phyloP scores from a whole-genome alignment of 2,329 filamentous ascomycete genomes.

The Helicocarpus griseus region DNA sequence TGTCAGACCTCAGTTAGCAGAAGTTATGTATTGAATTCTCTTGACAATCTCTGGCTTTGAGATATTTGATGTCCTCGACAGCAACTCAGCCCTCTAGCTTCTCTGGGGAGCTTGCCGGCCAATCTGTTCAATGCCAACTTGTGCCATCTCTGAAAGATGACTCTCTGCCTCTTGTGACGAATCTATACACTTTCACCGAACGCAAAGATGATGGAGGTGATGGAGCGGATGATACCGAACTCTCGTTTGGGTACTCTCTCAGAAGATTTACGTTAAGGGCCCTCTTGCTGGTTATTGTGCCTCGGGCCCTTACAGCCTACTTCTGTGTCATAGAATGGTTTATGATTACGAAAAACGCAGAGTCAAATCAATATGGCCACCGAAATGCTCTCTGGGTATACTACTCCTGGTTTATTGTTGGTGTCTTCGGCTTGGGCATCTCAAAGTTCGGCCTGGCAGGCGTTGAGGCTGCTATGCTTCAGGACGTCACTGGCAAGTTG shows the following conservation, averaged over 20 bases:
- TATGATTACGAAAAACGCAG: background rate
- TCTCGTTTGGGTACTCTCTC: background rate
- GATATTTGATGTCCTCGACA: too few species aligned
- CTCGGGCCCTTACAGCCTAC: background rate
- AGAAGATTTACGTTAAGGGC: background rate
- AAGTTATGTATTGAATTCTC: too few species aligned
- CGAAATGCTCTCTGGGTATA: constrained; percentile 4
- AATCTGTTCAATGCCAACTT: background rate
- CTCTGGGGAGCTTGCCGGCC: background rate
- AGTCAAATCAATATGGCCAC: constrained; percentile 1
- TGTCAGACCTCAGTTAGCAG: too few species aligned
- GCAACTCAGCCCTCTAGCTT: too few species aligned
- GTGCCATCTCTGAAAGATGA: background rate
- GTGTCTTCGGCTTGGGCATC: constrained; percentile 7
- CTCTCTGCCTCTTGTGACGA: background rate
- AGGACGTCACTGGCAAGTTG: constrained; percentile 1
- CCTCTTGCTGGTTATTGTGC: background rate
- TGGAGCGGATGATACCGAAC: background rate
- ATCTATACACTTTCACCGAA: background rate
- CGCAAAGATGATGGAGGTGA: background rate
- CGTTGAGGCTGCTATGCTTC: constrained; percentile 7
- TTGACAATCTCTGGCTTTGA: too few species aligned
- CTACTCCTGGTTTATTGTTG: constrained; percentile 9
- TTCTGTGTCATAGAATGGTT: background rate
- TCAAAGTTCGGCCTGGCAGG: constrained; percentile 5